A percentile compares a stretch with the other conserved stretches of the same genome.
phyloP scores from a whole-genome alignment of 2,329 filamentous ascomycete genomes.

The Stachybotrys echinatus region DNA sequence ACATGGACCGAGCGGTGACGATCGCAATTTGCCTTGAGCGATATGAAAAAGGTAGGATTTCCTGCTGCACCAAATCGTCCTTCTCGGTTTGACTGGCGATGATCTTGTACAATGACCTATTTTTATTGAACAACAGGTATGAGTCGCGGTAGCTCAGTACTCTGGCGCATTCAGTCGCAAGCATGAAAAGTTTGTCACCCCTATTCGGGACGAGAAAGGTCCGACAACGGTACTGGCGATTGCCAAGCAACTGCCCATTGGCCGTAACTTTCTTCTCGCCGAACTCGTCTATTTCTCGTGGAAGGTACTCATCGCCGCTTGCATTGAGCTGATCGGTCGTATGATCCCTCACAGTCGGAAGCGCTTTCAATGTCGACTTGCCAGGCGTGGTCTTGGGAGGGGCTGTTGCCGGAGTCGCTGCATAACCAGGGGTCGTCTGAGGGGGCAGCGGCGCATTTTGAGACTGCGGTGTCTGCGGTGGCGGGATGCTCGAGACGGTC shows the following conservation, averaged over 20 bases:
- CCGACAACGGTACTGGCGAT: constrained; percentile 83
- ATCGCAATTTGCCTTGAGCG: constrained; percentile 98
- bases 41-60: constrained; percentile 95
- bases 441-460: constrained; percentile 39
- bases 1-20: constrained; percentile 96
- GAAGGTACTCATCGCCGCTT: constrained; percentile 89
- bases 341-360: constrained; percentile 93
- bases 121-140: constrained; percentile 98
- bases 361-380: constrained; percentile 82
- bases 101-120: constrained; percentile 93
- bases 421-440: constrained; percentile 34
- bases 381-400: constrained; percentile 77
- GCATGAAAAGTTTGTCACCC: constrained; percentile 94
- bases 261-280: constrained; percentile 90
- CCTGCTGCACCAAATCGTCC: constrained; percentile 90
- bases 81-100: constrained; percentile 95
- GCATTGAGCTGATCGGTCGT: constrained; percentile 91
- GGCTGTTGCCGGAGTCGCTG: constrained; percentile 36
- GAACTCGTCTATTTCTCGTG: constrained; percentile 85
- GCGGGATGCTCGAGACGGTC: constrained; percentile 36
- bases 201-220: constrained; percentile 91
- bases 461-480: constrained; percentile 52
- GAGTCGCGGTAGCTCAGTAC: constrained; percentile 93
- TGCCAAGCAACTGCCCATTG: constrained; percentile 76
- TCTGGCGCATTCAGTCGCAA: constrained; percentile 93